phyloP scores from a whole-genome alignment of 169 alveolate species.

The Plasmodium knowlesi region DNA sequence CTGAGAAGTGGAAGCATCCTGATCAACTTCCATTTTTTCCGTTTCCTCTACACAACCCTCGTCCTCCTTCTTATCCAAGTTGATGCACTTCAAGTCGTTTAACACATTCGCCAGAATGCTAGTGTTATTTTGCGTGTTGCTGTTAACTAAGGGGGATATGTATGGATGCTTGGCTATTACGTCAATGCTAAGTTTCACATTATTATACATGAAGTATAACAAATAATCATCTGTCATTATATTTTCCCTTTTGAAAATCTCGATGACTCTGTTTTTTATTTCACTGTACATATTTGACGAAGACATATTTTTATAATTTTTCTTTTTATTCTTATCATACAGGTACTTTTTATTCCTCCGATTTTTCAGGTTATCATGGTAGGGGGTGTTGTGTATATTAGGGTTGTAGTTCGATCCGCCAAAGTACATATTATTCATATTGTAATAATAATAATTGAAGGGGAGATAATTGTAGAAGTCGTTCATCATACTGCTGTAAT shows the following conservation, averaged over 20 bases:
- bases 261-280: conserved; percentile 58
- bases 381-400: background rate
- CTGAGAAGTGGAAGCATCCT: background rate
- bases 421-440: conserved; percentile 40
- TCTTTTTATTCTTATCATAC: conserved; percentile 48
- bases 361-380: conserved; percentile 33
- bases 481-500: conserved; percentile 28
- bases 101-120: conserved; percentile 23
- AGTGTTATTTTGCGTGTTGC: conserved; percentile 2
- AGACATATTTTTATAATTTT: conserved; percentile 54
- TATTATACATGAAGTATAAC: conserved; percentile 63
- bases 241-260: conserved; percentile 70
- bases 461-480: conserved; percentile 64
- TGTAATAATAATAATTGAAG: conserved; percentile 58
- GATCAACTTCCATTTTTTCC: background rate
- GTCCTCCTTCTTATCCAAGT: conserved; percentile 19
- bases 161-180: conserved; percentile 69
- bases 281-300: conserved; percentile 46
- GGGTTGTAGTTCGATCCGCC: background rate
- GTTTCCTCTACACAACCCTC: background rate
- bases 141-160: conserved; percentile 29
- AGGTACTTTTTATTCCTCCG: conserved; percentile 35
- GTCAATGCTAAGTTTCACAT: conserved; percentile 47
- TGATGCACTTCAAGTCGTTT: conserved; percentile 45
- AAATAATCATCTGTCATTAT: conserved; percentile 73